Evolutionary conservation across 169 alveolate genomes (phyloP), one percentile per base, ranked within the genome.

Genomic region (Plasmodium blacklocki): DNA sequence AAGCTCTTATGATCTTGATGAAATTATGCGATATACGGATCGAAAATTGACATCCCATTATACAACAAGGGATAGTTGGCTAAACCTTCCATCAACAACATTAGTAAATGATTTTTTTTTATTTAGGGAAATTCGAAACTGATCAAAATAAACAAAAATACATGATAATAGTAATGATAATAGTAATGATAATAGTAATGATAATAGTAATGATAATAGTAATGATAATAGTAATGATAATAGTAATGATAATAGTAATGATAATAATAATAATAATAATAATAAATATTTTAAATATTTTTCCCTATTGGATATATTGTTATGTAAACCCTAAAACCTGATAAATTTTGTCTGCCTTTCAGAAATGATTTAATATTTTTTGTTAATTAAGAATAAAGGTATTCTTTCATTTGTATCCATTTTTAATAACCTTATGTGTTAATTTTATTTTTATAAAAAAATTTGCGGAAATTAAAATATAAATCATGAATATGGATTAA

Each of bases 31-130:
- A 56, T 86, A 86, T 32, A 86, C 92, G 8, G 92, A 86, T 68
- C 59, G 92, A 21, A 86, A 86, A 73, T 49, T 86, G 49, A 86
- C 92, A 63, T 63, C 92, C 14, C 88, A 86, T 73, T 86, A 71
- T 29, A 94, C 95, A 14, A 94, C 95, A 29, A 87, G 92, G 63
- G 93, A 94, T 64, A 93, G 67, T 58, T 94, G 96, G 96, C 64
- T 94, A 59, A 93, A 94, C 66, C 76, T 94, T 14, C 96, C 96
- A 9, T 66, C 94, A 59, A 94, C 96, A 19, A 73, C 94, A 14
- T 76, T 94, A 91, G 93, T 91, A 71, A 94, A 93, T n/a, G 91
- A 88, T 62, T 95, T 93, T 75, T 89, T 94, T 83, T 63, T 94
- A 70, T 86, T 86, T 73, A 86, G 92, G 45, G 92, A 86, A 86